A percentile compares a stretch with the other conserved stretches of the same genome.
phyloP scores from a whole-genome alignment of 129 eudicot species.

The Artemisia annua region DNA sequence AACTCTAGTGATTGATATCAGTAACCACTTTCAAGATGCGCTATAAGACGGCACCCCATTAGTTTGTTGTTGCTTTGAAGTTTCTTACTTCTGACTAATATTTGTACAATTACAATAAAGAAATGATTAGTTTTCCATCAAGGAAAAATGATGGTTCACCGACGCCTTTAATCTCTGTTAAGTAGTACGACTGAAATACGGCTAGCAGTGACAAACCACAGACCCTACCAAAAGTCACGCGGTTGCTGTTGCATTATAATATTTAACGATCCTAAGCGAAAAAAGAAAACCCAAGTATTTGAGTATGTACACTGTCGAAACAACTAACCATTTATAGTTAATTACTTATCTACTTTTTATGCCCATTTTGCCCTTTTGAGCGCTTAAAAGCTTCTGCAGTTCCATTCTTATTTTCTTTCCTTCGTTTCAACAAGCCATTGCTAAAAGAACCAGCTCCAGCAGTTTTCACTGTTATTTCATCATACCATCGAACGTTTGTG shows the following conservation, averaged over 20 bases:
- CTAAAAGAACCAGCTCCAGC: slow-evolving; percentile 31
- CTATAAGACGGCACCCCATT: background rate
- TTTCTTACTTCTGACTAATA: background rate
- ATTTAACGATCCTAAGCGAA: slow-evolving; percentile 20
- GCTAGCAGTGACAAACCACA: background rate
- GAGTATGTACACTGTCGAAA: slow-evolving; percentile 34
- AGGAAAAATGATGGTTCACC: background rate
- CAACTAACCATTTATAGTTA: background rate
- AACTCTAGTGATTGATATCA: no score
- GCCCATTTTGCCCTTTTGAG: slow-evolving; percentile 43
- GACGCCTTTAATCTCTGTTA: background rate
- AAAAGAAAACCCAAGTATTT: slow-evolving; percentile 7
- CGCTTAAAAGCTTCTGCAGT: slow-evolving; percentile 38
- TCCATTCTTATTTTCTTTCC: slow-evolving; percentile 31
- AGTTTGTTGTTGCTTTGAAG: background rate
- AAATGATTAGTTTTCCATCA: background rate
- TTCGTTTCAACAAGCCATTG: slow-evolving; percentile 49
- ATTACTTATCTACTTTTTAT: slow-evolving; percentile 23
- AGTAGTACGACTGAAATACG: background rate
- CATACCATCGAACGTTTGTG: slow-evolving; percentile 58
- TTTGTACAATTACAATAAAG: background rate
- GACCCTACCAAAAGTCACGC: slow-evolving; percentile 48
- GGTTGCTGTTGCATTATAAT: slow-evolving; percentile 16
- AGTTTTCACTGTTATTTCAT: slow-evolving; percentile 35
- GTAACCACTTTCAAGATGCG: no score